These are phyloP conservation scores for Phytophthora cactorum DNA, from an alignment of 352 stramenopile species.

Conservation along the genomic window DNA sequence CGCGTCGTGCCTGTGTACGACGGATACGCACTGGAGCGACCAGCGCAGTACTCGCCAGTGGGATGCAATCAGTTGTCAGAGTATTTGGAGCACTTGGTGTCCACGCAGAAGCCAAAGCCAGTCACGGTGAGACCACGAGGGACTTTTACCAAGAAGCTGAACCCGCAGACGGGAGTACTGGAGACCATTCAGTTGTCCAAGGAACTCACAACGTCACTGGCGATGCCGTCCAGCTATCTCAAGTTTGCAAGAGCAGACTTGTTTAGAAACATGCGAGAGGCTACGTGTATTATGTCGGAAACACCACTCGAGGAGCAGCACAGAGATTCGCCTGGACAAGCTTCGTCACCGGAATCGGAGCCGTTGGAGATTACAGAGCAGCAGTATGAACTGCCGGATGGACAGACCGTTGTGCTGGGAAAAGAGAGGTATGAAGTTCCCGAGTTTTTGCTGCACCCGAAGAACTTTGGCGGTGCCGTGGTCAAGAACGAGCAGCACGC, in stretches of 20 bases:
- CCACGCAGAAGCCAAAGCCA: conserved; percentile 36
- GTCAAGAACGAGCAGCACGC: conserved; percentile 59
- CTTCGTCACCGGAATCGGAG: conserved; percentile 7
- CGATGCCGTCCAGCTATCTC: conserved; percentile 74
- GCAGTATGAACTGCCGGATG: conserved; percentile 85
- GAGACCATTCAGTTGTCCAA: conserved; percentile 56
- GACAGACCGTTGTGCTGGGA: conserved; percentile 66
- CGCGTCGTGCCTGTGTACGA: conserved; percentile 92
- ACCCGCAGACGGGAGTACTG: conserved; percentile 54
- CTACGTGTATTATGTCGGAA: conserved; percentile 50
- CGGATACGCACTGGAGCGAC: conserved; percentile 86
- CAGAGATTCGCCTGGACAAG: conserved; percentile 29
- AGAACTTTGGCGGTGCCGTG: conserved; percentile 53
- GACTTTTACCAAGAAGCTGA: conserved; percentile 67
- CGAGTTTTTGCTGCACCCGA: conserved; percentile 80
- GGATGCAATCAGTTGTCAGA: conserved; percentile 75
- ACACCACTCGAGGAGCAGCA: conserved; percentile 50
- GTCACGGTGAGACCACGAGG: conserved; percentile 64
- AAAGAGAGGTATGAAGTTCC: conserved; percentile 74
- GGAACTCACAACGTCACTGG: conserved; percentile 45
- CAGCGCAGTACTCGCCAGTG: conserved; percentile 76
- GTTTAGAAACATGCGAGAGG: conserved; percentile 82
- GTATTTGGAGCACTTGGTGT: conserved; percentile 78
- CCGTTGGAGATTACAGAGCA: conserved; percentile 38
- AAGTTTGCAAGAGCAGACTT: conserved; percentile 75